Evolutionary conservation across 2,329 filamentous ascomycete genomes (phyloP).

Genomic region (Gaeumannomyces sp.): DNA sequence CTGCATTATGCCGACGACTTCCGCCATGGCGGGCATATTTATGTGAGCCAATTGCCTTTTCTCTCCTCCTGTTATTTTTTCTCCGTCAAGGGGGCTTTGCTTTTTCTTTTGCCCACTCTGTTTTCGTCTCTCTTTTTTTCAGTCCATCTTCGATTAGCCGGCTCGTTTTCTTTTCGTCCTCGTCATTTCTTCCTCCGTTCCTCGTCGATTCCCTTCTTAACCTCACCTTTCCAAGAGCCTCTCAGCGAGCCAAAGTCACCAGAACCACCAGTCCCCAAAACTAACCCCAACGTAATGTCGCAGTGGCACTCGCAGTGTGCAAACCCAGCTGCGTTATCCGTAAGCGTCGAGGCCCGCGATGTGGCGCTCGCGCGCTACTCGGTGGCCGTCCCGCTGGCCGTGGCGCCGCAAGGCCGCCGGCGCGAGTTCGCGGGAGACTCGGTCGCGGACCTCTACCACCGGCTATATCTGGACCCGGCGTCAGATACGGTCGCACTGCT

Average conservation of each 20-base stretch:
- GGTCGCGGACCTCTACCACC: slow-evolving; percentile 15
- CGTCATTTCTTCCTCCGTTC: too few relatives aligned
- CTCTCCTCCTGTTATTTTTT: too few relatives aligned
- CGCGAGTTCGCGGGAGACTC: slow-evolving; percentile 16
- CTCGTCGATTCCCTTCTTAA: too few relatives aligned
- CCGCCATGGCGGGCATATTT: slow-evolving; percentile 11
- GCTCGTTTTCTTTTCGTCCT: too few relatives aligned
- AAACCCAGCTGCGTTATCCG: slow-evolving; percentile 28
- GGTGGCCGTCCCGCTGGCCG: slow-evolving; percentile 23
- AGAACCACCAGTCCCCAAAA: too few relatives aligned
- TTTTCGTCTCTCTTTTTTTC: too few relatives aligned
- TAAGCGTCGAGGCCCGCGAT: slow-evolving; percentile 26
- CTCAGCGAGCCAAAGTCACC: too few relatives aligned
- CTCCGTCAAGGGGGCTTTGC: too few relatives aligned
- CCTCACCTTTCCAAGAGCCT: too few relatives aligned
- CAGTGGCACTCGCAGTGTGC: slow-evolving; percentile 26
- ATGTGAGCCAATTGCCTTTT: too few relatives aligned
- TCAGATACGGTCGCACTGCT: slow-evolving; percentile 27
- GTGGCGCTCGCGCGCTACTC: slow-evolving; percentile 25
- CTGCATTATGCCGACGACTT: slow-evolving; percentile 23
- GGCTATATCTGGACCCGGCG: slow-evolving; percentile 25
- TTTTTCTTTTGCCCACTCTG: too few relatives aligned
- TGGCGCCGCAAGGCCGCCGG: slow-evolving; percentile 8
- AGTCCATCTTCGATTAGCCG: too few relatives aligned
- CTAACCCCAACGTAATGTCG: background rate